phyloP scores from a whole-genome alignment of 2,329 filamentous ascomycete species.

The Colletotrichum cordylinicola region DNA sequence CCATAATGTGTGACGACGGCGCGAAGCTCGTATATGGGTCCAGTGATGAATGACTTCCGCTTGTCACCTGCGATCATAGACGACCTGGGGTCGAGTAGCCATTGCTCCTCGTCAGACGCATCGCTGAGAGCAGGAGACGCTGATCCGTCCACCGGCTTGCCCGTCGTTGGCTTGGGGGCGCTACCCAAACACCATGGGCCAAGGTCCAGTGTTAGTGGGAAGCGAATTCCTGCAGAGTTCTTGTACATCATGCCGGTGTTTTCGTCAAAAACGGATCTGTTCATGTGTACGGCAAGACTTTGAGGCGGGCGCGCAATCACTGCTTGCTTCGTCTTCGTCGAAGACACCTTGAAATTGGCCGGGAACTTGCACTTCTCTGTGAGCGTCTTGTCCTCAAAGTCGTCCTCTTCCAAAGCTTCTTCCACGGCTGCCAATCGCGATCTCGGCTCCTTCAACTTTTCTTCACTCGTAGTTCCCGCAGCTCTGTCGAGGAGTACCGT shows the following conservation, averaged over 20 bases:
- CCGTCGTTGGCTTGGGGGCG: conserved; percentile 31
- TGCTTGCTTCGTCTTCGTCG: conserved; percentile 89
- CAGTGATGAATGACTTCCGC: conserved; percentile 55
- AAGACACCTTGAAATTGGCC: conserved; percentile 71
- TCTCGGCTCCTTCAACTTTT: conserved; percentile 55
- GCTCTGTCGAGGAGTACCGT: conserved; percentile 50
- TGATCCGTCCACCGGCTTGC: conserved; percentile 20
- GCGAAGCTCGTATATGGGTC: conserved; percentile 75
- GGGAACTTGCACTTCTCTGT: conserved; percentile 69
- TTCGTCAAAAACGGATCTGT: conserved; percentile 90
- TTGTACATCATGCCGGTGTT: conserved; percentile 80
- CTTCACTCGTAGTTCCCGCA: conserved; percentile 43
- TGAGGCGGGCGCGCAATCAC: conserved; percentile 84
- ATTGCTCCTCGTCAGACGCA: conserved; percentile 61
- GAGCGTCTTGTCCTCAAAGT: conserved; percentile 76
- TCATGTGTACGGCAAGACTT: conserved; percentile 85
- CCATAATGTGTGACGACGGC: conserved; percentile 91
- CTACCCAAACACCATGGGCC: conserved; percentile 85
- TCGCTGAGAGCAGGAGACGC: not conserved
- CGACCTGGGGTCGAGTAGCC: conserved; percentile 70
- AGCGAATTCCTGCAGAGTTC: conserved; percentile 80
- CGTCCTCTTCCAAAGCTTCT: conserved; percentile 76
- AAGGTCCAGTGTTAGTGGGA: conserved; percentile 77
- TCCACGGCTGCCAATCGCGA: conserved; percentile 70
- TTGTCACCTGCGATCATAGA: conserved; percentile 75